These are phyloP conservation scores for Septoria petroselini DNA, from an alignment of 2,329 filamentous ascomycete genomes.

Conservation along the genomic window DNA sequence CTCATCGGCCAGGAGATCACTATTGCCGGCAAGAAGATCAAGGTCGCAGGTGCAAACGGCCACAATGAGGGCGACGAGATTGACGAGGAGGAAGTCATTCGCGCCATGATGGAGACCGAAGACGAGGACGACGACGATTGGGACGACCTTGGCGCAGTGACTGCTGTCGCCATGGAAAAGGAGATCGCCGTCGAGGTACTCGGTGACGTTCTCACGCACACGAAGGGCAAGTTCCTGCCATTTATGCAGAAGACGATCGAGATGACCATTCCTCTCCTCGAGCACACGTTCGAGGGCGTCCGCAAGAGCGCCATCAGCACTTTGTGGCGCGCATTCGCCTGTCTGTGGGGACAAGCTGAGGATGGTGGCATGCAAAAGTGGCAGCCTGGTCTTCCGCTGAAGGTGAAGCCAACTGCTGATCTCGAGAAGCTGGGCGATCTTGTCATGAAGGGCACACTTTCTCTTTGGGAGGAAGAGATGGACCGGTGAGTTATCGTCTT, in stretches of 20 bases:
- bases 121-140: constrained; percentile 72
- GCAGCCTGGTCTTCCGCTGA: constrained; percentile 80
- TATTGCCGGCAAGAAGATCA: constrained; percentile 79
- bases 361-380: constrained; percentile 76
- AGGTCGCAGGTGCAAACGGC: constrained; percentile 62
- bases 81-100: constrained; percentile 55
- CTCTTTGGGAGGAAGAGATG: constrained; percentile 82
- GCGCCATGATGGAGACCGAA: constrained; percentile 46
- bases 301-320: constrained; percentile 89
- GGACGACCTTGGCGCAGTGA: constrained; percentile 79
- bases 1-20: constrained; percentile 73
- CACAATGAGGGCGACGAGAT: constrained; percentile 53
- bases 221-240: constrained; percentile 72
- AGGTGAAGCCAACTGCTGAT: constrained; percentile 73
- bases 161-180: constrained; percentile 89
- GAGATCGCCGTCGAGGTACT: constrained; percentile 95
- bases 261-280: constrained; percentile 72
- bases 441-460: constrained; percentile 78
- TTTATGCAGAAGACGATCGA: constrained; percentile 89
- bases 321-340: constrained; percentile 88
- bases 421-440: constrained; percentile 82
- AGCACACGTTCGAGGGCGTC: constrained; percentile 89
- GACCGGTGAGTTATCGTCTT: constrained; percentile 71
- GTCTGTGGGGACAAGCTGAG: constrained; percentile 84
- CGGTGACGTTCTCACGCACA: constrained; percentile 86